Evolutionary conservation across 2,329 filamentous ascomycete species (phyloP), one percentile per base, ranked within the genome.

Genomic region (Pseudocercospora eumusae): DNA sequence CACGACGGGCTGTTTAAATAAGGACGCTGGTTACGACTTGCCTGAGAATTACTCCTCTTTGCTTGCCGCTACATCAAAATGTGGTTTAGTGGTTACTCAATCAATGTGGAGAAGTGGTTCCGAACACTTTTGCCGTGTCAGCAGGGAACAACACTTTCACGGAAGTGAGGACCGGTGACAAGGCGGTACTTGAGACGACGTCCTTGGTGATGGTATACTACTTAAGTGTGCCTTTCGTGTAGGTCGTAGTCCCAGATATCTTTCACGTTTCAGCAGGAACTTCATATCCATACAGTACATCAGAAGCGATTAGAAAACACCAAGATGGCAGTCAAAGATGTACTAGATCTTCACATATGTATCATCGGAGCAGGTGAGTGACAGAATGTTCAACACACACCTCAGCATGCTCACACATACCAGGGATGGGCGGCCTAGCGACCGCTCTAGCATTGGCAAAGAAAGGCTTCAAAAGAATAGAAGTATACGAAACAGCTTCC

Each of bases 371-470:
- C 73, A 50, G 74, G 72, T 73, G 33, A 60, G 64, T n/a, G n/a
- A n/a, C n/a, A n/a, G n/a, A n/a, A n/a, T n/a, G n/a, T n/a, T n/a
- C 60, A n/a, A 11, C n/a, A 23, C 31, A 6, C 20, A 28, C 27
- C 20, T 40, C 21, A 45, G 8, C 44, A 10, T 42, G 11, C 56
- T 57, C 10, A 63, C 57, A 65, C 15, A 3, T 18, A 25, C 8
- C 59, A 88, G 89, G 90, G 66, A 93, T 95, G 89, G 90, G 90
- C 57, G 91, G 91, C 27, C 80, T 93, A 27, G 86, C 88, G 61
- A 83, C 81, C 56, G 89, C 90, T 6, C 82, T 93, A 36, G 85
- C 89, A 11, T 83, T 93, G 36, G 89, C 90, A 44, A 89, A 89
- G 76, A 86, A 87, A 69, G 91, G 90, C 7, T 93, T 93, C 76